Conservation (phyloP, 2,329 filamentous ascomycete genomes). For the Aspergillus persii region DNA sequence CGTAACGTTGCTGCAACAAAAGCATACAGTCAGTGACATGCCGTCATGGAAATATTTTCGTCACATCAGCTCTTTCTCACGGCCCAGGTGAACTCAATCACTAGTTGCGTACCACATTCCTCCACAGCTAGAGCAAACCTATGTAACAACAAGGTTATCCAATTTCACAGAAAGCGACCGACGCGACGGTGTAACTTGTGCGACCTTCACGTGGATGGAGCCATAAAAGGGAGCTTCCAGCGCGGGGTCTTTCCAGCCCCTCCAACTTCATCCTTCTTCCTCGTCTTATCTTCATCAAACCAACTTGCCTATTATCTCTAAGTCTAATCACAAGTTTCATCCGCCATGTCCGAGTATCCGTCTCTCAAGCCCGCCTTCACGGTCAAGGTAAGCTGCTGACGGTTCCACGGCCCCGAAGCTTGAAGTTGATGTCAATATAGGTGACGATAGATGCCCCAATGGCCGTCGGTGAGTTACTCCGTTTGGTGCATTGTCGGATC, state of each 20-base stretch:
- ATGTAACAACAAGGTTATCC: no score
- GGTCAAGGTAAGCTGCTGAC: constrained; percentile 27
- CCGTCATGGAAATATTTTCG: no score
- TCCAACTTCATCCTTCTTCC: not conserved
- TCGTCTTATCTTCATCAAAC: not conserved
- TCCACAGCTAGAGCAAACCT: no score
- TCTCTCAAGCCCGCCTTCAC: constrained; percentile 42
- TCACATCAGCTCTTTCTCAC: no score
- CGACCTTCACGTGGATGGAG: not conserved
- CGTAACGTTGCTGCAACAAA: no score
- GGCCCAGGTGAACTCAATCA: no score
- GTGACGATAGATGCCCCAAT: constrained; percentile 31
- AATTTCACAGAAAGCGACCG: no score
- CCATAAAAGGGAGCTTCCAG: not conserved
- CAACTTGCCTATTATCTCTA: not conserved
- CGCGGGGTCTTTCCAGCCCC: not conserved
- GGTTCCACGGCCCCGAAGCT: not conserved
- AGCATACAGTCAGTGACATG: no score
- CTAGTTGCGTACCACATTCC: no score
- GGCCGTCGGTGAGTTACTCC: constrained; percentile 29
- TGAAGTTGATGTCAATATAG: constrained; percentile 15
- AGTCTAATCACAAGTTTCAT: constrained; percentile 4
- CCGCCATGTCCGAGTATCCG: constrained; percentile 38
- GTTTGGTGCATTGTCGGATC: not conserved
- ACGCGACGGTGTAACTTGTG: not conserved